Evolutionary conservation across 148 eudicot species (phyloP).

Genomic region (Camellia japonica): DNA sequence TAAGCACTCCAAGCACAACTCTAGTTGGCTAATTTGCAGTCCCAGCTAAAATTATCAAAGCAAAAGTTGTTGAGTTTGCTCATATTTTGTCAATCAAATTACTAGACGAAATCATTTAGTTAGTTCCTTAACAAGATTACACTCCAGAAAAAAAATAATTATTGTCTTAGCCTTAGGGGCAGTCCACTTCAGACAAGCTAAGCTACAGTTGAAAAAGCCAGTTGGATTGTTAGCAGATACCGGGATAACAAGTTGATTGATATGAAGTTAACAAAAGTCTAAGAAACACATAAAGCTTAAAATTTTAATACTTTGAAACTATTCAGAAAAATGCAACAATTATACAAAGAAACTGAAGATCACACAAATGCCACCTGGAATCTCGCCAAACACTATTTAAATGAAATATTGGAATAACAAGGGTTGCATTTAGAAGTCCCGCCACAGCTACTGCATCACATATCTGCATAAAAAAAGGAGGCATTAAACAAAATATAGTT

Average conservation of each 20-base stretch:
- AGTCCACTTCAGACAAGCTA: neutral
- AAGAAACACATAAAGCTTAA: neutral
- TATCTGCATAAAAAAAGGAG: conserved; percentile 53
- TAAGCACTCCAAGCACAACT: neutral
- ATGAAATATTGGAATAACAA: conserved; percentile 93
- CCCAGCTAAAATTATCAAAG: neutral
- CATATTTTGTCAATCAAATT: neutral
- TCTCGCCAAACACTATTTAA: conserved; percentile 95
- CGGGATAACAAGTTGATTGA: neutral
- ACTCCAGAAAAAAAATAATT: neutral
- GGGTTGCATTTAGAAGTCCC: conserved; percentile 89
- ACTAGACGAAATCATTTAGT: neutral
- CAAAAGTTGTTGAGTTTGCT: neutral
- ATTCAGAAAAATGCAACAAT: neutral
- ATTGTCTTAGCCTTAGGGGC: neutral
- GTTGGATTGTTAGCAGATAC: neutral
- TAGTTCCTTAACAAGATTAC: neutral
- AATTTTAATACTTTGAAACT: neutral
- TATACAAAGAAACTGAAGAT: neutral
- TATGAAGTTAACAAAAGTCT: neutral
- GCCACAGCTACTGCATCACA: conserved; percentile 99
- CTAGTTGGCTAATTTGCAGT: neutral
- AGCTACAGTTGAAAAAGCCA: neutral
- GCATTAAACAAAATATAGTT: conserved; percentile 3
- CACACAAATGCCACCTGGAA: conserved; percentile 59